Evolutionary conservation across 192 early-diverging fungal genomes (phyloP).

Genomic region (Linnemannia elongata): DNA sequence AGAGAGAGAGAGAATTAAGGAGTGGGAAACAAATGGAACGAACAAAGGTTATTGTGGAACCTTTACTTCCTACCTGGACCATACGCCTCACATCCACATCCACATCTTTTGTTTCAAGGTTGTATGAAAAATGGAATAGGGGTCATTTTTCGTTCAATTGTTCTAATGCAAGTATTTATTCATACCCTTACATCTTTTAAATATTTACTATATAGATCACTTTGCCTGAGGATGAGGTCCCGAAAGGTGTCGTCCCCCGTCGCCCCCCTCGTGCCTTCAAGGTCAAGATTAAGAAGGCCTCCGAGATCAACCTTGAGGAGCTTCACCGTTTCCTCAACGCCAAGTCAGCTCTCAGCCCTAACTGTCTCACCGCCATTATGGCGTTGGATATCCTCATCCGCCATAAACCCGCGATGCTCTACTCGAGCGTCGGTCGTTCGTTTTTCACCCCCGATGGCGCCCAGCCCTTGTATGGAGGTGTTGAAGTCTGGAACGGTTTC

Average conservation of each 20-base stretch:
- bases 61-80: no score
- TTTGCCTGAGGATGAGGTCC: slow-evolving; percentile 59
- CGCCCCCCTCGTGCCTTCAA: slow-evolving; percentile 70
- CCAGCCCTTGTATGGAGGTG: slow-evolving; percentile 71
- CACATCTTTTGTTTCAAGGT: neutral
- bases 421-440: slow-evolving; percentile 86
- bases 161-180: neutral
- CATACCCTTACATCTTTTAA: neutral
- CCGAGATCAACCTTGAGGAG: slow-evolving; percentile 76
- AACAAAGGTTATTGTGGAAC: no score
- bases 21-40: no score
- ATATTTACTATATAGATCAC: slow-evolving; percentile 41
- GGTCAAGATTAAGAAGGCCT: slow-evolving; percentile 74
- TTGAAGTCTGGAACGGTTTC: slow-evolving; percentile 94
- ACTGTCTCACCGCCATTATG: slow-evolving; percentile 67
- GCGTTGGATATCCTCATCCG: slow-evolving; percentile 88
- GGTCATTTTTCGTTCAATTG: neutral
- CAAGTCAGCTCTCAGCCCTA: slow-evolving; percentile 56
- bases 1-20: no score
- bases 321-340: slow-evolving; percentile 66
- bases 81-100: no score
- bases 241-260: slow-evolving; percentile 25
- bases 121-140: neutral
- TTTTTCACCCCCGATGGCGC: slow-evolving; percentile 88
- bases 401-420: slow-evolving; percentile 83